Conservation (phyloP, 768 basidiomycete genomes). For the Pulveroboletus sp. region DNA sequence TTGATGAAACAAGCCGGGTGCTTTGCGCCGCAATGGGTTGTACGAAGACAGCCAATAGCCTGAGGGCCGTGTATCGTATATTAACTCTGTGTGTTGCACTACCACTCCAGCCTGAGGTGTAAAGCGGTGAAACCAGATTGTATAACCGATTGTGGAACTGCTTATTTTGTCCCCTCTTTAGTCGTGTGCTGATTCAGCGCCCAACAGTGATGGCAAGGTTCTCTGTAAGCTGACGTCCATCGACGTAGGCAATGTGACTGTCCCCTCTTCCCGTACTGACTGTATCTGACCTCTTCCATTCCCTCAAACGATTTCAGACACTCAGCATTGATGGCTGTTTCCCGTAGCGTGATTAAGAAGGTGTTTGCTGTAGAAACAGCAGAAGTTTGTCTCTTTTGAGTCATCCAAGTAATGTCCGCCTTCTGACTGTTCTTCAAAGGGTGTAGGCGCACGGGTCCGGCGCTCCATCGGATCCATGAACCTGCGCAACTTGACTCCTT, state of each 20-base stretch:
- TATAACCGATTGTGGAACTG: no score
- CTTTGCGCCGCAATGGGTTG: no score
- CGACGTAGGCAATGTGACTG: no score
- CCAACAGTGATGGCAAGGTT: background rate
- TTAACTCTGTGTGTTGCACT: no score
- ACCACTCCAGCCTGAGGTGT: no score
- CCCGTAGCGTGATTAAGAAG: conserved; percentile 70
- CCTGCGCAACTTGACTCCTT: conserved; percentile 82
- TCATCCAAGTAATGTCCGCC: background rate
- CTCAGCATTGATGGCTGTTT: conserved; percentile 37
- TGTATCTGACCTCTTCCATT: background rate
- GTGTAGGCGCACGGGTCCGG: conserved; percentile 78
- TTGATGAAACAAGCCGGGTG: no score
- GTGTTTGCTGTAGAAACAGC: conserved; percentile 73
- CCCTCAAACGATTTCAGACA: background rate
- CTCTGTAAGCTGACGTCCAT: no score
- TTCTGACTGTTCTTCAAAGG: conserved; percentile 38
- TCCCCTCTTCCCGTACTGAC: background rate
- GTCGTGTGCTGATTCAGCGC: conserved; percentile 8
- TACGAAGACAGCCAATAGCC: no score
- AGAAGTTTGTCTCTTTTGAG: conserved; percentile 44
- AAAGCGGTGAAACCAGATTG: no score
- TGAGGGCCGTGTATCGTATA: no score
- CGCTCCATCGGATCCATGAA: conserved; percentile 76
- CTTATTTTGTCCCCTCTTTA: background rate